These are phyloP conservation scores for Chaetomium tenue DNA, from an alignment of 495 filamentous ascomycete species.

Conservation along the genomic window DNA sequence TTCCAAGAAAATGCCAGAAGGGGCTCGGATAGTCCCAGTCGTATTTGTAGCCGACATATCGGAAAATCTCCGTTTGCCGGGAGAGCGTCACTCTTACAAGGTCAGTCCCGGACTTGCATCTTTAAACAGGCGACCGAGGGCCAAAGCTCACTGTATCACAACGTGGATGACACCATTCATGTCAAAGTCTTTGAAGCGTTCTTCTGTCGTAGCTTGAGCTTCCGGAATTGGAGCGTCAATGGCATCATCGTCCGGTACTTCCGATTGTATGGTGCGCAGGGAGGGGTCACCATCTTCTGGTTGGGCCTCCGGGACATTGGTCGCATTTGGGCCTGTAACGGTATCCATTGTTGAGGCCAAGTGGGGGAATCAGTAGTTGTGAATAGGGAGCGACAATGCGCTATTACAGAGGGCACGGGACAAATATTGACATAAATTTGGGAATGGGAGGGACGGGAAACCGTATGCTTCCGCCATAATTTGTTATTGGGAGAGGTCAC, in stretches of 20 bases:
- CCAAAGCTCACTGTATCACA: constrained; percentile 12
- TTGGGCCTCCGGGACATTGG: background rate
- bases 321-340: background rate
- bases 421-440: too few relatives aligned
- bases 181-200: constrained; percentile 12
- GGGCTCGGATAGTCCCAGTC: constrained; percentile 14
- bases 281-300: background rate
- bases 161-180: constrained; percentile 2
- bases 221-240: constrained; percentile 15
- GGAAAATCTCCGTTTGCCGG: constrained; percentile 14
- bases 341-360: constrained; percentile 1
- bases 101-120: background rate
- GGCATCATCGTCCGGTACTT: background rate
- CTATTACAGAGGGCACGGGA: too few relatives aligned
- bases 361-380: too few relatives aligned
- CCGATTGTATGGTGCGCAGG: constrained; percentile 6
- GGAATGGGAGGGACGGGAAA: too few relatives aligned
- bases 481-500: too few relatives aligned
- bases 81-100: constrained; percentile 8
- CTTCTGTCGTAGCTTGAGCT: constrained; percentile 6
- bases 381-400: too few relatives aligned
- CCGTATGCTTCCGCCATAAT: too few relatives aligned
- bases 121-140: background rate
- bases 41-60: constrained; percentile 16
- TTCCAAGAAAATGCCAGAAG: constrained; percentile 18